Evolutionary conservation across 2,329 filamentous ascomycete genomes (phyloP).

Genomic region (Talaromyces sp.): DNA sequence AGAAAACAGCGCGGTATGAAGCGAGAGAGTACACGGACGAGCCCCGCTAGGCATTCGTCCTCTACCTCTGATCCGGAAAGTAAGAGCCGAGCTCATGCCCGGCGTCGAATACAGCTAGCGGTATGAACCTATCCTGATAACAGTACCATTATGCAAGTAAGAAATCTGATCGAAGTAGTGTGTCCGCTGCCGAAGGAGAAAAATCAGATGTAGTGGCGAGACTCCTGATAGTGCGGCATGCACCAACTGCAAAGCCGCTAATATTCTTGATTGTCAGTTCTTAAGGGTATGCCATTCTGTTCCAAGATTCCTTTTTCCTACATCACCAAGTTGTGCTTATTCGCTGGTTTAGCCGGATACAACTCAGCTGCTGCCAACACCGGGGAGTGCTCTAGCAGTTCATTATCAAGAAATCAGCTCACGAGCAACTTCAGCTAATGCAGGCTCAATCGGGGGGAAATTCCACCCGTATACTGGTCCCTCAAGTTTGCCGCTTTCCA

Average conservation of each 20-base stretch:
- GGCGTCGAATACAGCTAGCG: slow-evolving; percentile 24
- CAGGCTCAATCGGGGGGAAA: not conserved
- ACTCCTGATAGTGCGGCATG: slow-evolving; percentile 73
- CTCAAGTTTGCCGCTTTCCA: not conserved
- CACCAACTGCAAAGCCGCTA: slow-evolving; percentile 72
- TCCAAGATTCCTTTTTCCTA: not conserved
- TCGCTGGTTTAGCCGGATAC: slow-evolving; percentile 3
- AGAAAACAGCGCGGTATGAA: slow-evolving; percentile 3
- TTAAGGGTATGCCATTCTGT: slow-evolving; percentile 7
- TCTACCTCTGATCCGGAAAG: not conserved
- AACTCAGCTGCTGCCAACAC: slow-evolving; percentile 1
- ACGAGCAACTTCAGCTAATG: not conserved
- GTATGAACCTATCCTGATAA: slow-evolving; percentile 1
- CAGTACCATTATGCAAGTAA: not conserved
- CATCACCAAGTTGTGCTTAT: not conserved
- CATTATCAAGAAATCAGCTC: slow-evolving; percentile 3
- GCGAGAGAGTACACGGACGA: not conserved
- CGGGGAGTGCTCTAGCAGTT: slow-evolving; percentile 6
- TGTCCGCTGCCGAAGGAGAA: slow-evolving; percentile 81
- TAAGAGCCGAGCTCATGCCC: not conserved
- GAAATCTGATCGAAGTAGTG: slow-evolving; percentile 57
- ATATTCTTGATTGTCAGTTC: slow-evolving; percentile 21
- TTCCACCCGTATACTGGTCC: not conserved
- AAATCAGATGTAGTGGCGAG: slow-evolving; percentile 92
- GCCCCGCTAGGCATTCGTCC: not conserved